These are phyloP conservation scores for Theileria sp. DNA, from an alignment of 169 alveolate species.

Conservation along the genomic window DNA sequence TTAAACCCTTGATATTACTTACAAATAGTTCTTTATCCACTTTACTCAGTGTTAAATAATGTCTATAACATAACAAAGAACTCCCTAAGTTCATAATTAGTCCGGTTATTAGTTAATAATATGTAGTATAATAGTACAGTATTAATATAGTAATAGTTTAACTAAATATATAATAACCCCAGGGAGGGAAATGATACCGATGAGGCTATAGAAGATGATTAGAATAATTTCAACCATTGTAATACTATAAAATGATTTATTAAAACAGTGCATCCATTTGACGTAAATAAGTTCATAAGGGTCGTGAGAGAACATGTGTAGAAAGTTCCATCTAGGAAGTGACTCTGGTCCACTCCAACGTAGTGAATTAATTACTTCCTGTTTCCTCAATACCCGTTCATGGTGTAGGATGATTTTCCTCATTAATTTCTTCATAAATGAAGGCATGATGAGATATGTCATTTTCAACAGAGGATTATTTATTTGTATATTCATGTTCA, in stretches of 20 bases:
- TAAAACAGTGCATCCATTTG: conserved; percentile 67
- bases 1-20: background rate
- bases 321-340: conserved; percentile 23
- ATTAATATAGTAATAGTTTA: background rate
- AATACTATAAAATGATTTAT: conserved; percentile 22
- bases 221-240: conserved; percentile 33
- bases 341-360: conserved; percentile 26
- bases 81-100: background rate
- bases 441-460: conserved; percentile 6
- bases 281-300: conserved; percentile 45
- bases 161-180: background rate
- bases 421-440: background rate
- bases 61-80: background rate
- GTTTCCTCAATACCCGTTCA: background rate
- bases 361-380: conserved; percentile 33
- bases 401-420: background rate
- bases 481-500: conserved; percentile 13
- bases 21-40: background rate
- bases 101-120: background rate
- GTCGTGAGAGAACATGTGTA: conserved; percentile 43
- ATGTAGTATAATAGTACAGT: background rate
- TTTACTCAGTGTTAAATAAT: background rate
- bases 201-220: conserved; percentile 11
- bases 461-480: conserved; percentile 5
- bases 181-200: background rate